These are phyloP conservation scores for Cercospora sp. DNA, from an alignment of 2,329 filamentous ascomycete genomes.

Conservation along the genomic window DNA sequence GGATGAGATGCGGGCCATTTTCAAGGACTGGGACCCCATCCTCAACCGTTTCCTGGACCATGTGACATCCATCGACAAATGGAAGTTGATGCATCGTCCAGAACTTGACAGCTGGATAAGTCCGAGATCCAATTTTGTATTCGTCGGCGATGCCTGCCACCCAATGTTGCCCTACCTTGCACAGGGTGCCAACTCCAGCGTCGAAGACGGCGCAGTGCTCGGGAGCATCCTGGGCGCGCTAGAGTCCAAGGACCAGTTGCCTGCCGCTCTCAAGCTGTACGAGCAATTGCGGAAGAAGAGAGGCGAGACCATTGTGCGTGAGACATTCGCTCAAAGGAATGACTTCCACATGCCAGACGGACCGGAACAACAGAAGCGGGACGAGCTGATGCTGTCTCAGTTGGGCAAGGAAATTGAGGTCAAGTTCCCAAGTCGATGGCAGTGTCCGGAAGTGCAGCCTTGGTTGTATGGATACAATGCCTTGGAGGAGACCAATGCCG, in stretches of 20 bases:
- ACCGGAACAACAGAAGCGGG: slow-evolving; percentile 58
- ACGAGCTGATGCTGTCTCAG: slow-evolving; percentile 58
- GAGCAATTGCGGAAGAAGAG: slow-evolving; percentile 50
- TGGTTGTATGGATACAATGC: slow-evolving; percentile 68
- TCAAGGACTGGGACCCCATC: slow-evolving; percentile 65
- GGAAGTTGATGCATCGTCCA: slow-evolving; percentile 64
- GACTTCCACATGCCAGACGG: slow-evolving; percentile 52
- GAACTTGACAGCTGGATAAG: slow-evolving; percentile 59
- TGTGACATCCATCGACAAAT: slow-evolving; percentile 64
- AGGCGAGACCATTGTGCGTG: slow-evolving; percentile 58
- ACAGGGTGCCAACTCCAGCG: slow-evolving; percentile 65
- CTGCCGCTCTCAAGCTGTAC: slow-evolving; percentile 47
- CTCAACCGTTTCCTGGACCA: slow-evolving; percentile 48
- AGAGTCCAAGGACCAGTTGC: slow-evolving; percentile 42
- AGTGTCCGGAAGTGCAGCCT: slow-evolving; percentile 62
- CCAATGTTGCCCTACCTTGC: slow-evolving; percentile 46
- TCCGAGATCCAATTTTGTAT: slow-evolving; percentile 51
- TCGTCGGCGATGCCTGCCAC: slow-evolving; percentile 62
- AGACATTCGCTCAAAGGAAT: slow-evolving; percentile 57
- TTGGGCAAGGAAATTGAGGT: slow-evolving; percentile 54
- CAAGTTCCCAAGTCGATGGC: slow-evolving; percentile 64
- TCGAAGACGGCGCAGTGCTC: slow-evolving; percentile 68
- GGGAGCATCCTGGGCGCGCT: slow-evolving; percentile 59
- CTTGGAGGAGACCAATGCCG: slow-evolving; percentile 51
- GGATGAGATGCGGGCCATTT: slow-evolving; percentile 62